Percentiles rank a stretch among this genome's conserved stretches.
Evolutionary conservation across 2,329 filamentous ascomycete species (phyloP).

Genomic region (Cryoendolithus antarcticus): DNA sequence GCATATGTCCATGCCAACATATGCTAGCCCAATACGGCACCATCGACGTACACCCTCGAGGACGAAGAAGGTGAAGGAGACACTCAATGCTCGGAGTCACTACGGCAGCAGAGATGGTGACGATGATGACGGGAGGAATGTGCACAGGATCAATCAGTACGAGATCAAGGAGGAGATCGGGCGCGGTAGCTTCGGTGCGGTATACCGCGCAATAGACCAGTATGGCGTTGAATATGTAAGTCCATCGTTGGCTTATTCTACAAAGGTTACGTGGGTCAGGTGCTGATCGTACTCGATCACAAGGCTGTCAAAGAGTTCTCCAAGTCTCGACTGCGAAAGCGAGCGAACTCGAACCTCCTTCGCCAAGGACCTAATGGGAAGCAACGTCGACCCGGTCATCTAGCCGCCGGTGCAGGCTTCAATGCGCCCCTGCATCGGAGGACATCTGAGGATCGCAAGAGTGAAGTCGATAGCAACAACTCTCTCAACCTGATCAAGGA

Average conservation of each 20-base stretch:
- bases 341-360: conserved; percentile 79
- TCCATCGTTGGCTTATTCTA: conserved; percentile 8
- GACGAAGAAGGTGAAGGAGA: conserved; percentile 64
- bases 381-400: conserved; percentile 39
- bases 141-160: conserved; percentile 91
- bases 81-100: conserved; percentile 75
- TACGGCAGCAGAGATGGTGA: conserved; percentile 62
- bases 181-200: conserved; percentile 87
- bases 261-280: background rate
- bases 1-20: conserved; percentile 45
- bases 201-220: conserved; percentile 82
- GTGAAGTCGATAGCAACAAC: conserved; percentile 47
- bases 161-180: conserved; percentile 90
- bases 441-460: conserved; percentile 37
- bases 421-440: conserved; percentile 53
- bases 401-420: conserved; percentile 41
- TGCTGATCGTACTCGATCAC: conserved; percentile 1
- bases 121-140: conserved; percentile 57
- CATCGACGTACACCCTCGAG: conserved; percentile 49
- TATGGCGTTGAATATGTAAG: conserved; percentile 87
- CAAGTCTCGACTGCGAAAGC: conserved; percentile 77
- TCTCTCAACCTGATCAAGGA: conserved; percentile 81
- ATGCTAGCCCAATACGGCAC: conserved; percentile 53
- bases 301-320: conserved; percentile 97
- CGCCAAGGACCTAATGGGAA: conserved; percentile 42